These are phyloP conservation scores for Uncinocarpus reesii DNA, from an alignment of 2,329 filamentous ascomycete species.

Conservation along the genomic window DNA sequence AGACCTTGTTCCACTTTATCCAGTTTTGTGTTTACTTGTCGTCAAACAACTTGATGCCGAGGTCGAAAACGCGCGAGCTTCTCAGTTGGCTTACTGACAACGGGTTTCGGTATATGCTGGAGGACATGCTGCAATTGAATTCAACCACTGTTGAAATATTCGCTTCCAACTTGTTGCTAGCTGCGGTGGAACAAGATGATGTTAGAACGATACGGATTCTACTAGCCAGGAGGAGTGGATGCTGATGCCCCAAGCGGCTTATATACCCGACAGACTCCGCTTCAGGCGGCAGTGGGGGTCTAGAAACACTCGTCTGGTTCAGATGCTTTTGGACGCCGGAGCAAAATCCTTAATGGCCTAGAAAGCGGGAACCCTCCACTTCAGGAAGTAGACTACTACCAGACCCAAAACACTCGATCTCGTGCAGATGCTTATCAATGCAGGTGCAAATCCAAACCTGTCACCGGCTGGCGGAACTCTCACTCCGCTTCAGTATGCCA, in stretches of 20 bases:
- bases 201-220: conserved; percentile 15
- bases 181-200: conserved; percentile 11
- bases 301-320: conserved; percentile 12
- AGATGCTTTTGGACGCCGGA: conserved; percentile 9
- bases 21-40: conserved; percentile 18
- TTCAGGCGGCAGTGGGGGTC: conserved; percentile 9
- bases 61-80: conserved; percentile 13
- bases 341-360: conserved; percentile 7
- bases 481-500: conserved; percentile 17
- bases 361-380: neutral
- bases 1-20: conserved; percentile 17
- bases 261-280: conserved; percentile 5
- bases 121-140: conserved; percentile 16
- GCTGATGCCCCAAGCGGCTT: conserved; percentile 8
- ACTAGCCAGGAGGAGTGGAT: conserved; percentile 14
- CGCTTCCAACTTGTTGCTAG: conserved; percentile 16
- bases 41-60: conserved; percentile 17
- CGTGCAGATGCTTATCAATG: conserved; percentile 16
- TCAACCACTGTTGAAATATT: conserved; percentile 17
- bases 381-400: neutral
- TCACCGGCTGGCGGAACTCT: neutral
- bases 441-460: conserved; percentile 15
- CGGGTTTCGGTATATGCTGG: conserved; percentile 13
- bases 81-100: conserved; percentile 17
- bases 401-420: conserved; percentile 11